A percentile compares a stretch with the other conserved stretches of the same genome.
These are phyloP conservation scores for Irpex rosettiformis DNA, from an alignment of 1,284 basidiomycete species.

Conservation along the genomic window DNA sequence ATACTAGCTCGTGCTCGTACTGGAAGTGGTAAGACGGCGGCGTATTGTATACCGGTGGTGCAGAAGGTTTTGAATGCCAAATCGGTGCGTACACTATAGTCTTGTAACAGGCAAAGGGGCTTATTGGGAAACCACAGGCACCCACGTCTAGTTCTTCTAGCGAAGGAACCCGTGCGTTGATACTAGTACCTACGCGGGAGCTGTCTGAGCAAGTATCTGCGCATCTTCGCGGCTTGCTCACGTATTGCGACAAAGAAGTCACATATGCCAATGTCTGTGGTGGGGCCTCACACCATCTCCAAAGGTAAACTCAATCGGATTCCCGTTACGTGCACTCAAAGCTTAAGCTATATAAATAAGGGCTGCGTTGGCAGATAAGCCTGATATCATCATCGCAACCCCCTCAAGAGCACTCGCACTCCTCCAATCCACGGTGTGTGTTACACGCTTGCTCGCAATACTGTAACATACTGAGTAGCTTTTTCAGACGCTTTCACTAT, in stretches of 20 bases:
- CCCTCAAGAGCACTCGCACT: conserved; percentile 82
- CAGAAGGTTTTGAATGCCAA: conserved; percentile 88
- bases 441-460: not conserved
- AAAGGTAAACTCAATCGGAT: conserved; percentile 56
- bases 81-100: conserved; percentile 55
- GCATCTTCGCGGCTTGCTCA: conserved; percentile 65
- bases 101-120: conserved; percentile 15
- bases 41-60: conserved; percentile 88
- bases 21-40: conserved; percentile 96
- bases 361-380: conserved; percentile 81
- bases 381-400: conserved; percentile 91
- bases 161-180: conserved; percentile 72
- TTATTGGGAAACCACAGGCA: not conserved
- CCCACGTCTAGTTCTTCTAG: conserved; percentile 1
- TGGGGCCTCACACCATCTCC: conserved; percentile 70
- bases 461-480: not conserved
- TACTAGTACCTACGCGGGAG: conserved; percentile 94
- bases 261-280: conserved; percentile 78
- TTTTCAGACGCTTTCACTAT: conserved; percentile 53
- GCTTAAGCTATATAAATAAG: conserved; percentile 37
- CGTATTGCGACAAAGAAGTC: conserved; percentile 79
- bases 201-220: conserved; percentile 86
- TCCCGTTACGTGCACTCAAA: too few relatives aligned
- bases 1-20: conserved; percentile 93
- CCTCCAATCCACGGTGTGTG: conserved; percentile 71